Base-by-base conservation (phyloP, 2,329 filamentous ascomycete species). In the Leptographium wingfieldii region DNA sequence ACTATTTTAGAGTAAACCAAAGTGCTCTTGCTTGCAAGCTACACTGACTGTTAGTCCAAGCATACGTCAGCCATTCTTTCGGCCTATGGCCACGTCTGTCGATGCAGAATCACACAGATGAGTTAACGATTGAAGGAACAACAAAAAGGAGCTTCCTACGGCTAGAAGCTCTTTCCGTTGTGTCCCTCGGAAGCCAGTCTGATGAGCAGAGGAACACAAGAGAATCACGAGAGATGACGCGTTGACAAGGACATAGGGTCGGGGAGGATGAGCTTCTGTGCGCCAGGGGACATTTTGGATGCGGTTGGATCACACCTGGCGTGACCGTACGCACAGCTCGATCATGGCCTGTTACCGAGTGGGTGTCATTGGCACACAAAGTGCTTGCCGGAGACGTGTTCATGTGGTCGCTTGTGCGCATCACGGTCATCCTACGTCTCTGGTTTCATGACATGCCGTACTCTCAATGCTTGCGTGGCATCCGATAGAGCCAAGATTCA, bases 401-500 rank as follows among this genome's bases (percentile, higher is more conserved):
- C 52, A 35, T 54, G 52, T 54, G 52, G 29, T 31, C 27, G 27
- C 49, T 22, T 31, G 27, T 53, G 51, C 22, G 22, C 22, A 9
- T 22, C 16, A 3, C 16, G 2, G 7, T n/a, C 43, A 22, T n/a
- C 43, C 43, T 10, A 22, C 16, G 19, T n/a, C 27, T 12, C 27
- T 27, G 2, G 52, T 54, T 54, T 43, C 40, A 56, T 43, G 33
- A 40, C n/a, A 11, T 38, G 35, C 33, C 4, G 54, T 46, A 10
- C 22, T 4, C 35, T 43, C 25, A 6, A 16, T 6, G 55, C 51
- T 62, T 62, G 60, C 60, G 60, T 59, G 60, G 60, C 60, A 58
- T 62, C 35, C 31, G 33, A 62, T 58, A 58, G 48, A 11, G 40
- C 11, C 3, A 33, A 35, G 19, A 33, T 7, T 52, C 4, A 25